Base-by-base conservation (phyloP, 257 asterid genomes). In the Lantana camara region DNA sequence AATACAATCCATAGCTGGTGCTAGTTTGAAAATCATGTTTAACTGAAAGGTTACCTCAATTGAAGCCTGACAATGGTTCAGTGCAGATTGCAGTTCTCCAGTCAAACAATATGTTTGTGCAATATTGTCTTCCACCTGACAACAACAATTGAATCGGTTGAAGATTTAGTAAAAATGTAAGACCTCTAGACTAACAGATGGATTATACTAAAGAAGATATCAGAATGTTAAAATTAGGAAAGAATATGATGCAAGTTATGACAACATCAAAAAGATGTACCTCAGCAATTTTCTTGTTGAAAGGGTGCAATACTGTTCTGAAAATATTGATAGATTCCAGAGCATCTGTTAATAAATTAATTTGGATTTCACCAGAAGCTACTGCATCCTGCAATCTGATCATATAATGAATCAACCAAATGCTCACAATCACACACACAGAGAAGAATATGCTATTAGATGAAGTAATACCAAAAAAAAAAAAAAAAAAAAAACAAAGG, bases 271-370 rank as follows among this genome's bases (percentile, higher is more conserved):
- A 42, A 27, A 27, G 4, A 51, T 68, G 47, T 67, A 93, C 99
- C 96, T 93, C 86, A 45, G 99, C 99, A 41, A 84, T 74, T 75
- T 81, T 85, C 88, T 81, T 90, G 77, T 93, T 93, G 71, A 75
- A 77, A 20, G 95, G 95, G 75, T 93, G 97, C 53, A 85, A 57
- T 37, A 64, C 67, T 48, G 52, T 64, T 58, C 73, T 73, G 27
- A 84, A 76, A 60, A 76, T 56, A 63, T 73, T 74, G 13, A 76
- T 23, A 67, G 73, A 71, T 71, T 69, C 79, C 73, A 74, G 67
- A 66, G 83, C 90, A 69, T 79, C 84, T 37, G 17, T 69, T 56
- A 85, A 67, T 3, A 62, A 35, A 72, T 61, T 47, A 49, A 47
- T 60, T 40, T 75, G 64, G 50, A 82, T 73, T 45, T 77, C 79